Evolutionary conservation across 352 stramenopile species (phyloP), one percentile per base, ranked within the genome.

Genomic region (Globisporangium echinulatum): DNA sequence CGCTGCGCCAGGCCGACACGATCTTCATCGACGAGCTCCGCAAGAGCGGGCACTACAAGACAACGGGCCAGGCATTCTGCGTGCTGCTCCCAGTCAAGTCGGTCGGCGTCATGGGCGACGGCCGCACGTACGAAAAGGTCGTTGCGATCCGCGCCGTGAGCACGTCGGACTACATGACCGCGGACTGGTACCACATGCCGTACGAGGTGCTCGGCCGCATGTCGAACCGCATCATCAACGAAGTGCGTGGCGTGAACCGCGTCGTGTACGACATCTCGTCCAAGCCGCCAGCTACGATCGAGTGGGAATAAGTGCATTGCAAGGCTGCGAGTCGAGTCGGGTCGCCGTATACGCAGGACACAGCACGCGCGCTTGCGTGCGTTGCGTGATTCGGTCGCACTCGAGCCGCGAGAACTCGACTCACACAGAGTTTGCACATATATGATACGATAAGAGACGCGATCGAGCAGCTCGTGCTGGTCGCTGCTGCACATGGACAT

Each of bases 111-210:
- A 99, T 99, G 96, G 97, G 97, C 65, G 97, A 99, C 71, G 91
- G 93, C 42, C 86, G 96, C 61, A 99, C 96, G 40, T 99, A 99
- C 77, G 96, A 99, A 64, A 97, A 96, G 71, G 88, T 97, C 38
- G 67, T 96, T 58, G 92, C 91, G 60, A 96, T 99, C 55, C 92
- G 97, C 56, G 97, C 93, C 63, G 97, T 99, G 25, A 97, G 96
- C 61, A 99, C 97, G n/a, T 99, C 92, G 37, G 97, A 99, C 76
- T 99, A 98, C 76, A 99, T 99, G 97, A 99, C 97, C 36, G 97
- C 97, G 15, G 96, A 99, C 75, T 99, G 98, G 90, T 99, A 99
- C 79, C 92, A 98, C 72, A 97, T 99, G 79, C 96, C 97, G 47
- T 99, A 99, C 74, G 96, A 99, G 56, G 83, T 99, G 44, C 87